Conservation (phyloP, 2,329 filamentous ascomycete species). For the Rugonectria rugulosa region DNA sequence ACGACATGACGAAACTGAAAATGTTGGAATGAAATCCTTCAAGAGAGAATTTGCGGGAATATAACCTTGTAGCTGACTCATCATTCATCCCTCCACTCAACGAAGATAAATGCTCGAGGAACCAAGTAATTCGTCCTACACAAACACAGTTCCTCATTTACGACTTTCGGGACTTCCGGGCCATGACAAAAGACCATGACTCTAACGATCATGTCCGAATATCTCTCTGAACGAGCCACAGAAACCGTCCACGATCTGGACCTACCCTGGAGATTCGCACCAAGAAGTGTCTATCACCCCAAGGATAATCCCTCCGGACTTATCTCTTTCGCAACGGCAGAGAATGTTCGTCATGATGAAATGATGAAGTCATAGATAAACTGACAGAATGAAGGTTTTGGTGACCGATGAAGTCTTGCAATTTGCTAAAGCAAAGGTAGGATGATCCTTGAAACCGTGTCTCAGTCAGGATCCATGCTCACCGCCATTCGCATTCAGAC, state of each 20-base stretch:
- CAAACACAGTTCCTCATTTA: too few species aligned
- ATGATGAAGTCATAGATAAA: background rate
- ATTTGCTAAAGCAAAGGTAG: conserved; percentile 43
- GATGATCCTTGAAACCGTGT: background rate
- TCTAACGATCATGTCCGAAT: conserved; percentile 9
- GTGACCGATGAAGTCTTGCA: conserved; percentile 48
- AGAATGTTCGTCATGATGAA: conserved; percentile 46
- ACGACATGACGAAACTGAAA: too few species aligned
- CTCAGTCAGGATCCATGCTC: too few species aligned
- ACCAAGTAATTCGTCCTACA: too few species aligned
- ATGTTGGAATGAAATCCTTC: too few species aligned
- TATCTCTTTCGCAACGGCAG: conserved; percentile 57
- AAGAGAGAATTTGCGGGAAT: conserved; percentile 7
- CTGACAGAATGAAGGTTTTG: conserved; percentile 39
- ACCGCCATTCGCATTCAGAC: too few species aligned
- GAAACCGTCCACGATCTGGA: conserved; percentile 35
- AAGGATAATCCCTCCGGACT: conserved; percentile 49
- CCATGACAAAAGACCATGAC: too few species aligned
- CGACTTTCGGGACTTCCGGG: too few species aligned
- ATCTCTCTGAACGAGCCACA: conserved; percentile 36
- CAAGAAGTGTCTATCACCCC: conserved; percentile 47
- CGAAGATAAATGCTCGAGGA: background rate
- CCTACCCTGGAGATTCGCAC: conserved; percentile 45
- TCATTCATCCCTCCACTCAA: conserved; percentile 2
- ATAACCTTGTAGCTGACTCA: conserved; percentile 6